Evolutionary conservation across 2,329 filamentous ascomycete species (phyloP), one percentile per base, ranked within the genome.

Genomic region (Colletotrichum navitas): DNA sequence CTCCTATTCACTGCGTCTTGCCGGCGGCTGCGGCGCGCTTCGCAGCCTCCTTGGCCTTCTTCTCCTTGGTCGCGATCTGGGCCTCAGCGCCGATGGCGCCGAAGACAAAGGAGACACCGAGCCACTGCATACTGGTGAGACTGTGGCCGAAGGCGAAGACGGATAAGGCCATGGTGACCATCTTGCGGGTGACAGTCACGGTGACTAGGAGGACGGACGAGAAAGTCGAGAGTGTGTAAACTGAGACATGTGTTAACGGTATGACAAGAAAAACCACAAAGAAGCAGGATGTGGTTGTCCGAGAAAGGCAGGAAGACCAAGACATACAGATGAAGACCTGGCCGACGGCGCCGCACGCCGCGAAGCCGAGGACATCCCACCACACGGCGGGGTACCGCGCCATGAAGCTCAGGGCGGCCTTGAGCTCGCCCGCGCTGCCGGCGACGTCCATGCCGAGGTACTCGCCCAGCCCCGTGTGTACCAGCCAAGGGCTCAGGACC

Each of bases 111-210:
- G 89, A 92, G 41, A 99, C 95, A 74, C 96, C 96, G 8, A 97
- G 84, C 93, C 95, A 97, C 84, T 99, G 96, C 88, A 95, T 97
- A n/a, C 85, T 83, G 36, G 90, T 93, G 60, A 99, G 87, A 74
- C 88, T 89, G 81, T 99, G 96, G 36, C 96, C 96, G 80, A 98
- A 99, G 83, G 94, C 94, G 72, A 98, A 86, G 36, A 99, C 96
- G 65, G 94, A 97, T 63, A 98, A 87, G 71, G 98, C 94, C 96
- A 99, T 99, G 75, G 95, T 98, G 80, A 98, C 89, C 96, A 99
- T 99, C 85, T 99, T 99, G 79, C 96, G 89, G 56, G 96, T 99
- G 56, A 99, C 96, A 2, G 94, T 99, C 3, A 99, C 95, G 5
- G 96, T 98, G 54, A 98, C 95, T 61, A 99, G 90, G 63, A 98